phyloP scores from a whole-genome alignment of 2,329 filamentous ascomycete species.

The Hypoxylon rubiginosum region DNA sequence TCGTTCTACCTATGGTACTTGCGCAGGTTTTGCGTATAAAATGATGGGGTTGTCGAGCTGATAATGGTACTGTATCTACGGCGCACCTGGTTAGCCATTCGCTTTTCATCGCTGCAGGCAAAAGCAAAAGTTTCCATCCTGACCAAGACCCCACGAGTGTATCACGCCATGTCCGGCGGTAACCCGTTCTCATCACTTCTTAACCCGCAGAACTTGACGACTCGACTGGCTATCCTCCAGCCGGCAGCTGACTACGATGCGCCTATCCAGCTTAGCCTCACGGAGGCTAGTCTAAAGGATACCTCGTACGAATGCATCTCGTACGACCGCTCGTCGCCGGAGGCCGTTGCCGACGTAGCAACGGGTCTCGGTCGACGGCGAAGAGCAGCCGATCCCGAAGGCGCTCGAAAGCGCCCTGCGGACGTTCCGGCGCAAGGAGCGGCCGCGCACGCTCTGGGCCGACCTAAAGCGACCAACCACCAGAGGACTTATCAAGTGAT shows the following conservation, averaged over 20 bases:
- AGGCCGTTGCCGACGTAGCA: conserved; percentile 1
- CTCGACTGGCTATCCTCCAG: conserved; percentile 35
- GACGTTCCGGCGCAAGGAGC: conserved; percentile 42
- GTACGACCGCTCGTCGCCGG: conserved; percentile 36
- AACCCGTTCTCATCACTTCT: conserved; percentile 34
- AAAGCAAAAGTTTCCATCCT: background rate
- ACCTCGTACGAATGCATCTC: conserved; percentile 46
- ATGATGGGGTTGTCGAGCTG: background rate
- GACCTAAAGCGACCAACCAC: conserved; percentile 22
- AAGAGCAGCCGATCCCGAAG: conserved; percentile 29
- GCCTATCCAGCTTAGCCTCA: conserved; percentile 40
- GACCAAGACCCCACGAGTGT: background rate
- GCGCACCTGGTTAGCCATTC: background rate
- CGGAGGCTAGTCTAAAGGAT: conserved; percentile 31
- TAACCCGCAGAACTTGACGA: conserved; percentile 6
- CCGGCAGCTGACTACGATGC: conserved; percentile 32
- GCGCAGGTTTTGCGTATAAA: conserved; percentile 18
- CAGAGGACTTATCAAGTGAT: background rate
- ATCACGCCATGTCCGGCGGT: conserved; percentile 17
- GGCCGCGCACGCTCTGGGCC: conserved; percentile 43
- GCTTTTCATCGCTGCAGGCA: background rate
- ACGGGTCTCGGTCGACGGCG: conserved; percentile 37
- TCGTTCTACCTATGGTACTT: too few relatives aligned
- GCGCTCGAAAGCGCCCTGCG: conserved; percentile 41
- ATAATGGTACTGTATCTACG: background rate